Base-by-base conservation (phyloP, 331 rosid species). In the Stylosanthes scabra region DNA sequence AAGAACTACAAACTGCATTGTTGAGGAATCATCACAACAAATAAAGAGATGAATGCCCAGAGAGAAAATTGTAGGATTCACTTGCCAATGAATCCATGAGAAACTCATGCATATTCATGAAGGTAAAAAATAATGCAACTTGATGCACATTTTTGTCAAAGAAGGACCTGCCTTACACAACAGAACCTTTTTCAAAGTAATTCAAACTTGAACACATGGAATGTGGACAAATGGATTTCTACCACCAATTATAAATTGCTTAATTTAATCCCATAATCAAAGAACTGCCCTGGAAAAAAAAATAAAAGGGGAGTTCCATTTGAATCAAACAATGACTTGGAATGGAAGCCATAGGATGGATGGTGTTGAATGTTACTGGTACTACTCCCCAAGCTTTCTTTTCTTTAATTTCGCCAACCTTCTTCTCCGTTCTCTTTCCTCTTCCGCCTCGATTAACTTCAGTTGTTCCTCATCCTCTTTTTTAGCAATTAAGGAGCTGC, bases 381-480 rank as follows among this genome's bases (percentile, higher is more conserved):
- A 75, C 72, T 57, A n/a, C 10, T 49, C 40, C 28, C 67, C 82
- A 13, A 73, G 44, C 78, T 67, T 64, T 5, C 85, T 87, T 77
- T 71, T 90, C 86, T 85, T 88, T 31, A 76, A 67, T 74, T 74
- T 86, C 16, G 82, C 74, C 80, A 77, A 3, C 67, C 84, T 83
- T n/a, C n/a, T n/a, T 40, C 54, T 68, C 74, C 81, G 73, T 63
- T 84, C 91, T 54, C 82, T 76, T 81, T 85, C 85, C 72, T 91
- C 97, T 78, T 91, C 97, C 71, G 80, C 89, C 66, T 86, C 88
- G 14, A 91, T 84, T 83, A 82, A 20, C 52, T 80, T 81, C 29
- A 77, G 88, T 70, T 89, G 83, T 78, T 89, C 93, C 55, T 89
- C 96, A 31, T 91, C 97, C 74, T 91, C 97, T 79, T 14, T 14